Evolutionary conservation across 441 rosid species (phyloP), one percentile per base, ranked within the genome.

Genomic region (Pelargonium australe): DNA sequence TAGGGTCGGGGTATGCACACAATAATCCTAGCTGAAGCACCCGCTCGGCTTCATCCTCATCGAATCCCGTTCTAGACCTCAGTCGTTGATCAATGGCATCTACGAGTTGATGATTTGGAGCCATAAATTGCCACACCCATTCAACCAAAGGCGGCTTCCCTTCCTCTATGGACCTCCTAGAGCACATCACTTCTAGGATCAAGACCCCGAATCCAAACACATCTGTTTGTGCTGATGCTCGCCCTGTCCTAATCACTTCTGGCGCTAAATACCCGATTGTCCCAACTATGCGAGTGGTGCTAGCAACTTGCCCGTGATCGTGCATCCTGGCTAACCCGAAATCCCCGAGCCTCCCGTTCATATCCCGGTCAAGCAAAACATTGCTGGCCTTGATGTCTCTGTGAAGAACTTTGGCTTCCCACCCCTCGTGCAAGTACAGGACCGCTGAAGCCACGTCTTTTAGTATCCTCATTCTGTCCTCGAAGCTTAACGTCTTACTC

Each of bases 301-400:
- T 77, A 13, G 85, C 80, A 7, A 72, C 82, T 62, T 82, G 84
- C 1, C 79, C 81, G 3, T 87, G 93, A 10, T 78, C 80, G 63
- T 85, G 97, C 79, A 87, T 83, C 40, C 96, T 68, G 45, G 96
- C 92, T 71, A 86, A 16, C 40, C 94, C 96, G 3, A 90, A 89
- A 75, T 84, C 94, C 43, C 97, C 91, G 3, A 86, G 70, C 73
- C 88, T 82, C 0, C 89, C 94, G 23, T 79, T 79, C 96, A 89
- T 86, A 3, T 92, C 91, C 71, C 76, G 73, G 71, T 89, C 97
- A 7, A 87, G 91, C 7, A 93, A 78, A 66, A 93, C 90, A 63
- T 92, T 87, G 75, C 97, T 84, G 7, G 98, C 87, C 79, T 90
- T 87, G 40, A 90, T 86, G 70, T 89, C 91, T 58, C 96, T 82